Evolutionary conservation across 2,329 filamentous ascomycete genomes (phyloP).

Genomic region (Alternaria tenuissima): DNA sequence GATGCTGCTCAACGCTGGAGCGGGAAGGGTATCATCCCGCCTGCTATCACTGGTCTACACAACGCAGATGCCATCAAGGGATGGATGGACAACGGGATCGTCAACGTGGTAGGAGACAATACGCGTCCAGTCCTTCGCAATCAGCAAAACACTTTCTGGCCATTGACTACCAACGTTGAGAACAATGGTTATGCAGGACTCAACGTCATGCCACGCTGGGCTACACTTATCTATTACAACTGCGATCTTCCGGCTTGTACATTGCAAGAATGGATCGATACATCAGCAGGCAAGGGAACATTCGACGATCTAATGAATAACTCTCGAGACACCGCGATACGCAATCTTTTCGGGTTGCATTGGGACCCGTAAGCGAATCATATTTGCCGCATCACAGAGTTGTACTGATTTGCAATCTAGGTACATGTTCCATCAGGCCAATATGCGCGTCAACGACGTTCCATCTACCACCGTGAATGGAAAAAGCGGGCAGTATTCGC

Average conservation of each 20-base stretch:
- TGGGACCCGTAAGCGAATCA: constrained; percentile 54
- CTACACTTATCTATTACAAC: constrained; percentile 71
- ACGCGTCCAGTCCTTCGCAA: constrained; percentile 65
- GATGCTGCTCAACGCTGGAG: constrained; percentile 59
- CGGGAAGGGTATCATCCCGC: constrained; percentile 65
- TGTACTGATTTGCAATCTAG: constrained; percentile 24
- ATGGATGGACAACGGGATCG: constrained; percentile 68
- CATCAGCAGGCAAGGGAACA: constrained; percentile 62
- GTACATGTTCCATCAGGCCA: constrained; percentile 73
- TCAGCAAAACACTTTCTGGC: constrained; percentile 62
- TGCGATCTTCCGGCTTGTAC: constrained; percentile 67
- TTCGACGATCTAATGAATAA: constrained; percentile 62
- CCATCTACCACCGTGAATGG: constrained; percentile 59
- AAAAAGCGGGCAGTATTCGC: constrained; percentile 57
- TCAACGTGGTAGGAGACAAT: constrained; percentile 70
- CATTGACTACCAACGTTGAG: constrained; percentile 61
- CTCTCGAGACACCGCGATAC: constrained; percentile 63
- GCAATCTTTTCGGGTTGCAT: constrained; percentile 65
- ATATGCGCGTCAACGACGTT: constrained; percentile 62
- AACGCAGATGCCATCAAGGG: constrained; percentile 69
- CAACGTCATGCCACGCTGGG: constrained; percentile 67
- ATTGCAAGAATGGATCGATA: constrained; percentile 67
- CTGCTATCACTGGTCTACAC: constrained; percentile 69
- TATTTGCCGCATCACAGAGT: no score
- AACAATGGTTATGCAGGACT: constrained; percentile 65